These are phyloP conservation scores for Phytophthora multivora DNA, from an alignment of 352 stramenopile species.

Conservation along the genomic window DNA sequence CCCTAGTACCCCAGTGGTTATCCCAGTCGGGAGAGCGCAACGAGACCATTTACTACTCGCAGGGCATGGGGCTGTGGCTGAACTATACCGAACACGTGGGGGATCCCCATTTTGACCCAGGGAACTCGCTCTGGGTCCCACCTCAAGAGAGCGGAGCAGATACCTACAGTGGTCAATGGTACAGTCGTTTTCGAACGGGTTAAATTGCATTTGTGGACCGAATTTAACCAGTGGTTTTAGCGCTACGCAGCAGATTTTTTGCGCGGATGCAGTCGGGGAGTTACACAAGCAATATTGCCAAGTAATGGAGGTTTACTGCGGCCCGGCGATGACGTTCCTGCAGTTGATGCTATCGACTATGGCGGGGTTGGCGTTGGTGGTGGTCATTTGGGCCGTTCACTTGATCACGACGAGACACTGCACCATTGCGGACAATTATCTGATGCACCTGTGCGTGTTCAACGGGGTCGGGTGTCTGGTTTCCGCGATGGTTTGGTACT, in stretches of 20 bases:
- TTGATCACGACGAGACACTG: constrained; percentile 57
- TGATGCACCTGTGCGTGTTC: constrained; percentile 75
- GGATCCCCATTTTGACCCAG: constrained; percentile 64
- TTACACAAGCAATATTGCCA: constrained; percentile 79
- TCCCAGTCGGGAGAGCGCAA: constrained; percentile 61
- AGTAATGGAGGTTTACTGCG: constrained; percentile 76
- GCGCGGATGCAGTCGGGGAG: constrained; percentile 55
- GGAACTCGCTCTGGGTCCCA: constrained; percentile 81
- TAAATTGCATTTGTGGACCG: no score
- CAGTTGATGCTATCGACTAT: constrained; percentile 62
- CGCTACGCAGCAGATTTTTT: constrained; percentile 46
- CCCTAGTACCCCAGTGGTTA: constrained; percentile 71
- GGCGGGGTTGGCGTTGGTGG: constrained; percentile 51
- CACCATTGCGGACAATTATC: constrained; percentile 69
- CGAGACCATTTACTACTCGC: constrained; percentile 65
- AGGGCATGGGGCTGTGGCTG: constrained; percentile 81
- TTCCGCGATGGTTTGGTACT: constrained; percentile 67
- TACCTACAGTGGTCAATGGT: constrained; percentile 71
- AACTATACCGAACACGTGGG: constrained; percentile 85
- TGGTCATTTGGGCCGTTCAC: constrained; percentile 53
- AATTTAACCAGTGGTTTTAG: constrained; percentile 11
- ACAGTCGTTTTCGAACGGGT: background rate
- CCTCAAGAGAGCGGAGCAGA: constrained; percentile 60
- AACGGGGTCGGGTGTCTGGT: constrained; percentile 55
- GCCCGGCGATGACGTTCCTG: constrained; percentile 54